Evolutionary conservation across 2,329 filamentous ascomycete species (phyloP).

Genomic region (Colletotrichum agaves): DNA sequence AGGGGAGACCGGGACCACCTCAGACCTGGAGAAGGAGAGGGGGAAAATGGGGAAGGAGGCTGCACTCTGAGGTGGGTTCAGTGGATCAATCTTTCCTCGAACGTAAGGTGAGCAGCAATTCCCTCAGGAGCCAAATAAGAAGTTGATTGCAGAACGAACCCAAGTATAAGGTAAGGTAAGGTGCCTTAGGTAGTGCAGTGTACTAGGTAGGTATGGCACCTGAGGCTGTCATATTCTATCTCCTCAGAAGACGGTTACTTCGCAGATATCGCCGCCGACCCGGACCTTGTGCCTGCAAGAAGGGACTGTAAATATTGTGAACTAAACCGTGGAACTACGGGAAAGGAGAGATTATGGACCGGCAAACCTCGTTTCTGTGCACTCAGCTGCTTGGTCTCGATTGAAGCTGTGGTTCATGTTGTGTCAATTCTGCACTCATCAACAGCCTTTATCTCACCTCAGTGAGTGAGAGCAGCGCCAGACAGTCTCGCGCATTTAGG

Average conservation of each 20-base stretch:
- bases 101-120: not conserved
- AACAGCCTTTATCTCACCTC: not conserved
- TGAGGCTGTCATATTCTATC: not conserved
- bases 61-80: not conserved
- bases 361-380: not conserved
- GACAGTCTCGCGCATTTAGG: too few relatives aligned
- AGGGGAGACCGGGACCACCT: not conserved
- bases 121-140: not conserved
- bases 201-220: too few relatives aligned
- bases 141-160: too few relatives aligned
- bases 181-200: too few relatives aligned
- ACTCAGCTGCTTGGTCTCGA: not conserved
- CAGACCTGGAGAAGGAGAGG: slow-evolving; percentile 8
- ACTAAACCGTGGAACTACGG: not conserved
- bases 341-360: not conserved
- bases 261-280: not conserved
- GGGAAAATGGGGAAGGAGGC: not conserved
- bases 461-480: not conserved
- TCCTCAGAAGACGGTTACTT: not conserved
- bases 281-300: slow-evolving; percentile 2
- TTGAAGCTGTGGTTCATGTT: not conserved
- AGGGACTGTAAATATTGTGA: not conserved
- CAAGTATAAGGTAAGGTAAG: not conserved
- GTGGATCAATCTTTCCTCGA: not conserved
- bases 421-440: too few relatives aligned